Evolutionary conservation across 805 yeast genomes (phyloP), one percentile per base, ranked within the genome.

Genomic region (Ogataea ramenticola): DNA sequence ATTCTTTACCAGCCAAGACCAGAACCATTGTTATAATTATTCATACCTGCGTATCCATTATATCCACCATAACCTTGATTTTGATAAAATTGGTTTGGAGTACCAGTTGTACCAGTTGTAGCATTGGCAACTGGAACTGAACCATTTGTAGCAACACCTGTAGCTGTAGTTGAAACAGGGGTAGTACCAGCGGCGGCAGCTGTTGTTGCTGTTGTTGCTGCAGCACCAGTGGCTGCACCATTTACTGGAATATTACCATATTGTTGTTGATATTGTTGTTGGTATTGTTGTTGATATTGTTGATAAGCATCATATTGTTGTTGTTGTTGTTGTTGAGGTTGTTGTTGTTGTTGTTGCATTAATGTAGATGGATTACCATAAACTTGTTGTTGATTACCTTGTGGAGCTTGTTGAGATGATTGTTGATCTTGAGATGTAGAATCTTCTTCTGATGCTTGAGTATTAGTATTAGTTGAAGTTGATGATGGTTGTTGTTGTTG

Each of bases 261-360:
- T 41, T 52, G 56, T 37, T 43, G 50, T 27, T 40, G 41, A 38
- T 44, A 46, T 10, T 36, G 44, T 21, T 39, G 41, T 37, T 43
- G 50, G 31, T 40, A 42, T 40, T 44, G 48, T 10, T 36, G 44
- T 21, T 39, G 41, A 19, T 17, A 36, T 27, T 42, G 44, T 21
- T 45, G 41, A 34, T 46, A 53, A 20, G 36, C 17, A 15, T 12
- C 30, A 9, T 47, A 47, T 41, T 52, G 56, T 33, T 19, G 36
- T n/a, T 15, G 15, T 33, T 41, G 49, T 8, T 47, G 43, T 35
- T 46, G 49, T 40, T 46, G 49, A 16, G 43, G 34, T 41, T 51
- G 57, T 37, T 47, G 47, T 39, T 49, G 49, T 41, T 50, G 50
- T 33, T 49, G 52, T 49, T 54, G 58, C 54, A 52, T 53, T 27